Conservation (phyloP, 352 stramenopile genomes). For the Globisporangium abappressorium region DNA sequence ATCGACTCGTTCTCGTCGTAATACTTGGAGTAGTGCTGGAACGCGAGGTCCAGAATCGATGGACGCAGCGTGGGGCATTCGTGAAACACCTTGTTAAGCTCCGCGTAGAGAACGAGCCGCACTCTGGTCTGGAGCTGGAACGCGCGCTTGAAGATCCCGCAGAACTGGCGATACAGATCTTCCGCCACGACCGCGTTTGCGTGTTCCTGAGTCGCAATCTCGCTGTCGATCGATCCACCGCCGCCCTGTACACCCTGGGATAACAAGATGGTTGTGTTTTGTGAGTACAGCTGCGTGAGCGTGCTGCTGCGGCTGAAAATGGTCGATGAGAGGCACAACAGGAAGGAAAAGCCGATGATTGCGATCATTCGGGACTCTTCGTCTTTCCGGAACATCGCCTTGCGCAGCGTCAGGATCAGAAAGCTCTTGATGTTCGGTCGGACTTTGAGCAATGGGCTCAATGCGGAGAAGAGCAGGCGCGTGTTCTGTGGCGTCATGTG, state of each 20-base stretch:
- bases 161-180: constrained; percentile 59
- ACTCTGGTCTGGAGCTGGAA: constrained; percentile 48
- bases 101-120: constrained; percentile 42
- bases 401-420: constrained; percentile 51
- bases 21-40: constrained; percentile 38
- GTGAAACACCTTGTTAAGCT: constrained; percentile 39
- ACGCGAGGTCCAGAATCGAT: constrained; percentile 47
- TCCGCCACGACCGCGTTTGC: constrained; percentile 38
- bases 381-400: constrained; percentile 64
- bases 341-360: constrained; percentile 41
- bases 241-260: constrained; percentile 26
- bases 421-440: constrained; percentile 43
- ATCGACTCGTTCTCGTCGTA: constrained; percentile 48
- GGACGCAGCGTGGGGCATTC: constrained; percentile 40
- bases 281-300: constrained; percentile 50
- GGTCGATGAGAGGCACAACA: constrained; percentile 38
- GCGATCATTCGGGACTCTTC: constrained; percentile 43
- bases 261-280: constrained; percentile 34
- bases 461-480: constrained; percentile 26
- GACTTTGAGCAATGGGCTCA: constrained; percentile 37
- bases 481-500: constrained; percentile 31
- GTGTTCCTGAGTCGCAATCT: constrained; percentile 39
- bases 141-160: constrained; percentile 44
- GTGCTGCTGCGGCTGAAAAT: constrained; percentile 38
- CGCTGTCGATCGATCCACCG: constrained; percentile 13